These are phyloP conservation scores for Penicillium sp. DNA, from an alignment of 2,329 filamentous ascomycete genomes.

Conservation along the genomic window DNA sequence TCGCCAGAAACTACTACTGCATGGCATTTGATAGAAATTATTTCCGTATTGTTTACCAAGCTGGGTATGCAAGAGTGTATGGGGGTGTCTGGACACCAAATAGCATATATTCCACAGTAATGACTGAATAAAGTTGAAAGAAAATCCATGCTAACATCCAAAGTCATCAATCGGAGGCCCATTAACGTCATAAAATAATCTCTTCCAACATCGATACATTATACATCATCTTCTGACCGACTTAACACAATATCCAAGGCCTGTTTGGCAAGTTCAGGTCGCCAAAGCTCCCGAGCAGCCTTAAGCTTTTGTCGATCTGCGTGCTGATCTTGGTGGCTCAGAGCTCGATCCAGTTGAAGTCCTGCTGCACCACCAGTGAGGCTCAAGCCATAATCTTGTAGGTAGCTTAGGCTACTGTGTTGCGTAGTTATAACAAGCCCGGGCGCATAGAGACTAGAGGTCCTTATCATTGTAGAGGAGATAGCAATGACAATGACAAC, in stretches of 20 bases:
- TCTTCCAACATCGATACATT: slow-evolving; percentile 9
- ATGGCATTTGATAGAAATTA: background rate
- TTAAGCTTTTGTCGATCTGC: background rate
- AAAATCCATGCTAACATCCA: slow-evolving; percentile 7
- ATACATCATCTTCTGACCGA: slow-evolving; percentile 5
- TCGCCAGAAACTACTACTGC: too few relatives aligned
- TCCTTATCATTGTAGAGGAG: background rate
- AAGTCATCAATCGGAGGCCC: slow-evolving; percentile 19
- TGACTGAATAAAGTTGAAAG: slow-evolving; percentile 18
- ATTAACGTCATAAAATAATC: slow-evolving; percentile 24
- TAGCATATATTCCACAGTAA: slow-evolving; percentile 7
- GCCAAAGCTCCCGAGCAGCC: background rate
- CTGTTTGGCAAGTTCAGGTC: background rate
- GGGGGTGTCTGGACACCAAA: background rate
- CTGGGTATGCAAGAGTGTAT: background rate
- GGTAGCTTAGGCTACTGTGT: background rate
- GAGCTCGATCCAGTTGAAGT: background rate
- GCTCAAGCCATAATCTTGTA: background rate
- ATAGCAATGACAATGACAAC: background rate
- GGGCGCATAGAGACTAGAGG: background rate
- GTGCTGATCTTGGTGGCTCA: background rate
- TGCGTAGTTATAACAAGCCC: background rate
- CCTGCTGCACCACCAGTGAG: background rate
- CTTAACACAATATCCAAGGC: background rate
- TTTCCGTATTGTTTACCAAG: background rate